A percentile compares a stretch with the other conserved stretches of the same genome.
Conservation (phyloP, 2,329 filamentous ascomycete species). For the Kalmusia sp. region DNA sequence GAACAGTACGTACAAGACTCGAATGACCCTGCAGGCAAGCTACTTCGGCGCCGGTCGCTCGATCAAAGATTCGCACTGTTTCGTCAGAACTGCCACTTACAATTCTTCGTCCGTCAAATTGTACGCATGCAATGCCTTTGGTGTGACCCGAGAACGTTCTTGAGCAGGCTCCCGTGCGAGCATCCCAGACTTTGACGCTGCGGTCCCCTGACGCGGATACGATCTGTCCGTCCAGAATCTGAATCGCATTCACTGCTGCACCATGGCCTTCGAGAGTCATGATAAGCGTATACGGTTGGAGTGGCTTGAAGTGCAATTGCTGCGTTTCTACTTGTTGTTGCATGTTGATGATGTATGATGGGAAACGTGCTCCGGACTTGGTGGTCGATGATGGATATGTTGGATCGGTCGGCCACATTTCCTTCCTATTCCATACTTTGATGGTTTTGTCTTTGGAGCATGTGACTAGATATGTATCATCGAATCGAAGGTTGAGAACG, state of each 20-base stretch:
- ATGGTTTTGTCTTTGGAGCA: conserved; percentile 98
- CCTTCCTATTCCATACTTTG: conserved; percentile 88
- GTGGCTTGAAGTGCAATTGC: conserved; percentile 58
- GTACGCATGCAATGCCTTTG: conserved; percentile 97
- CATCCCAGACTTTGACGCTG: conserved; percentile 93
- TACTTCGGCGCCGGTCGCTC: conserved; percentile 83
- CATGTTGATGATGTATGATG: conserved; percentile 63
- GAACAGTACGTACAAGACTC: conserved; percentile 89
- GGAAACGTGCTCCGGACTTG: conserved; percentile 55
- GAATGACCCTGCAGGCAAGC: conserved; percentile 83
- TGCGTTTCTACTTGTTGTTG: conserved; percentile 43
- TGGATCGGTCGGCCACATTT: conserved; percentile 48
- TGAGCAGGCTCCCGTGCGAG: conserved; percentile 76
- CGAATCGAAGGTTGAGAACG: conserved; percentile 91
- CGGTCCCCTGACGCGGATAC: conserved; percentile 96
- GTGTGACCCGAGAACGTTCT: conserved; percentile 85
- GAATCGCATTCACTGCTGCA: conserved; percentile 95
- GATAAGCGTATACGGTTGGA: conserved; percentile 77
- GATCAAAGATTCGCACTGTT: conserved; percentile 94
- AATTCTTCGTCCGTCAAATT: conserved; percentile 92
- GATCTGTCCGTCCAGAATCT: conserved; percentile 83
- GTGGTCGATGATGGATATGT: conserved; percentile 49
- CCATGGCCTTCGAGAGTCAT: conserved; percentile 82
- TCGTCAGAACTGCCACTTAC: conserved; percentile 97
- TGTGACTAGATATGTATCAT: conserved; percentile 88